Evolutionary conservation across 129 eudicot species (phyloP).

Genomic region (Arctium lappa): DNA sequence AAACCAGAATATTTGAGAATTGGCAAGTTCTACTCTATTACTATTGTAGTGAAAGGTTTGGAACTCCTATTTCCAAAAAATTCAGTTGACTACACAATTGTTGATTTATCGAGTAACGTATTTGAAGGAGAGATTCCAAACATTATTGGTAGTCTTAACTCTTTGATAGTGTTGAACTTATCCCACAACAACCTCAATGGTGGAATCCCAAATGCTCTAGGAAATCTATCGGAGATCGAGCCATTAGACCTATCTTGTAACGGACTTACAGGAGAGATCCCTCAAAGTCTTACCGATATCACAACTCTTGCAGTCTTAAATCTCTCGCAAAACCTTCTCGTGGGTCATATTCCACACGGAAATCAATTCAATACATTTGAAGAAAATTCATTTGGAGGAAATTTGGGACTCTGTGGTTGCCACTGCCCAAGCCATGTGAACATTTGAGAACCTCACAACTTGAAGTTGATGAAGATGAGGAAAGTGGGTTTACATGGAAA

Average conservation of each 20-base stretch:
- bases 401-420: constrained; percentile 3
- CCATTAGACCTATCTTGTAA: constrained; percentile 24
- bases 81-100: background rate
- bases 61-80: background rate
- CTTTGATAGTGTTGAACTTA: constrained; percentile 12
- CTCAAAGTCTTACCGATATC: constrained; percentile 6
- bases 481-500: constrained; percentile 23
- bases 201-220: constrained; percentile 17
- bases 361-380: constrained; percentile 23
- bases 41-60: constrained; percentile 7
- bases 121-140: constrained; percentile 29
- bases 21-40: background rate
- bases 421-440: background rate
- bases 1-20: background rate
- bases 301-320: constrained; percentile 26
- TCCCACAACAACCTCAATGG: constrained; percentile 28
- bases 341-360: constrained; percentile 20
- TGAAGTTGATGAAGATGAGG: background rate
- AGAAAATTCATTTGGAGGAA: constrained; percentile 11
- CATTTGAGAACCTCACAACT: background rate
- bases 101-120: constrained; percentile 28
- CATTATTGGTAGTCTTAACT: constrained; percentile 15
- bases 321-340: constrained; percentile 32
- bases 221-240: constrained; percentile 22
- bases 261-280: constrained; percentile 23